Evolutionary conservation across 306 rosid species (phyloP).

Genomic region (Lathyrus tuberosus): DNA sequence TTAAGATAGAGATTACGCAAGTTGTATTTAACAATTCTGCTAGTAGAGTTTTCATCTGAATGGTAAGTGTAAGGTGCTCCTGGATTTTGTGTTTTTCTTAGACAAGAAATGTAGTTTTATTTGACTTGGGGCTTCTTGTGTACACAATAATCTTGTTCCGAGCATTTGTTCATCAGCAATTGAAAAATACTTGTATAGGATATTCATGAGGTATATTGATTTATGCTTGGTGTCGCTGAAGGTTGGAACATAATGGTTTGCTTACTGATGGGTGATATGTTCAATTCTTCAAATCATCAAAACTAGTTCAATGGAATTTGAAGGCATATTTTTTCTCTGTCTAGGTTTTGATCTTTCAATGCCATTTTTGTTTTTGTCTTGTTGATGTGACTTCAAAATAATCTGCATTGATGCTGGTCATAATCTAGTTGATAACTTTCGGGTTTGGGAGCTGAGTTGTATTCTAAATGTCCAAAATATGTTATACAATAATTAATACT

Average conservation of each 20-base stretch:
- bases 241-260: background rate
- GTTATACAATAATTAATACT: too few species aligned
- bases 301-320: background rate
- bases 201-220: background rate
- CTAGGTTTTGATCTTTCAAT: background rate
- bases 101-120: background rate
- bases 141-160: too few species aligned
- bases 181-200: background rate
- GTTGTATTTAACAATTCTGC: background rate
- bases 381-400: background rate
- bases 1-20: background rate
- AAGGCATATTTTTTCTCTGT: background rate
- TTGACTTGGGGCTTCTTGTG: background rate
- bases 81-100: background rate
- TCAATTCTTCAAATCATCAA: background rate
- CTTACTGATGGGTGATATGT: background rate
- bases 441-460: background rate
- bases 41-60: background rate
- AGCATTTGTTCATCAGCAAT: background rate
- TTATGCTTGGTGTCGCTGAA: background rate
- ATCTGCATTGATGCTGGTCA: background rate
- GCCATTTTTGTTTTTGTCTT: background rate
- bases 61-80: background rate
- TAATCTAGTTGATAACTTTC: background rate
- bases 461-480: background rate